Evolutionary conservation across 495 filamentous ascomycete genomes (phyloP), one percentile per base, ranked within the genome.

Genomic region (Schizothecium vesticola): DNA sequence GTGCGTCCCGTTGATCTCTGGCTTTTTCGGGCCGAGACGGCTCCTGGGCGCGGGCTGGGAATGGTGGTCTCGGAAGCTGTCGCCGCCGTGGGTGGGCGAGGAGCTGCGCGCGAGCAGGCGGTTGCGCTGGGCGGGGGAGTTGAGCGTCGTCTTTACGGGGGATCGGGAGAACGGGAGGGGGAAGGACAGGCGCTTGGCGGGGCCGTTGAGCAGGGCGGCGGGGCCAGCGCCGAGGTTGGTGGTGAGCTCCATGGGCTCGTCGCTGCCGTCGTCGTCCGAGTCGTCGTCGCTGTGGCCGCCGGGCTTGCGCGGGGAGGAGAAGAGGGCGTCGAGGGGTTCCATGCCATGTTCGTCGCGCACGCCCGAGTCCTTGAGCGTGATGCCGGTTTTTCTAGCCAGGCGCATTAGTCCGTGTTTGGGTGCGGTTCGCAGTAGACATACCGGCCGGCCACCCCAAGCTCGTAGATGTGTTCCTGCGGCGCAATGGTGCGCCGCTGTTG

Each of bases 301-400:
- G 2, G 71, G 63, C 61, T 76, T 77, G 56, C 64, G 87, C 29
- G 94, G 94, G 12, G 94, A 97, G 3, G 93, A 97, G 78, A 97
- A 98, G 70, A 97, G 87, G 61, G 85, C 85, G 25, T 92, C 90
- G 64, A 97, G 84, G 36, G 88, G 88, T 77, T 98, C 93, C 79
- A 99, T 86, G 77, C 96, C 95, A 84, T 96, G 82, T 75, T 93
- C 95, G 80, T 98, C 93, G 79, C 92, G 89, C 63, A 90, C 80
- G 56, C 92, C 92, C 64, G 84, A 86, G 78, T 97, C 92, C 74
- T 87, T 85, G 28, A 99, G 77, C 1, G 87, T 91, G 31, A 96
- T 83, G 24, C 95, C 95, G 10, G 95, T 99, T 85, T 94, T 87
- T 31, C 82, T 84, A 71, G 29, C 19, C 13, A 12, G 0, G 36